Conservation (phyloP, 768 basidiomycete species). For the Brasilioporus rufonigricans region DNA sequence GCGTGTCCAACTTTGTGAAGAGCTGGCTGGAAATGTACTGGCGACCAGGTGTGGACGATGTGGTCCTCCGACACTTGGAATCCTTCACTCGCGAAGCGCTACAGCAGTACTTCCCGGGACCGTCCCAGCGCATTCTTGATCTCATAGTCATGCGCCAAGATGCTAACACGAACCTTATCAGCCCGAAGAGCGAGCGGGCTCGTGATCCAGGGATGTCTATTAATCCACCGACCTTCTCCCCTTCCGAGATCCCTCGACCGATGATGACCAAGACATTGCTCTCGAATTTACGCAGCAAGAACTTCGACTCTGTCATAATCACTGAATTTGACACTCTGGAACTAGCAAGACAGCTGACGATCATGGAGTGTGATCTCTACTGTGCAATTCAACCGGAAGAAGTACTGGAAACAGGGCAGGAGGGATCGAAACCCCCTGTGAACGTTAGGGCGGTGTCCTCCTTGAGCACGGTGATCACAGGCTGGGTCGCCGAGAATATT, state of each 20-base stretch:
- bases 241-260: conserved; percentile 80
- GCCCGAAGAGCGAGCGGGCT: conserved; percentile 59
- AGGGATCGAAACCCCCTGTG: conserved; percentile 56
- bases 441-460: conserved; percentile 84
- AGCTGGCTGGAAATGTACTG: conserved; percentile 92
- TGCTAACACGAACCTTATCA: conserved; percentile 45
- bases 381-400: conserved; percentile 86
- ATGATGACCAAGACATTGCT: conserved; percentile 80
- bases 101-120: conserved; percentile 59
- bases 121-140: conserved; percentile 72
- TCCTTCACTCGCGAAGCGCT: conserved; percentile 64
- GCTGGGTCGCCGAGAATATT: conserved; percentile 95
- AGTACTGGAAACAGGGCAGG: conserved; percentile 79
- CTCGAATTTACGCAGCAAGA: conserved; percentile 60
- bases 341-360: conserved; percentile 88
- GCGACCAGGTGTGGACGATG: conserved; percentile 72
- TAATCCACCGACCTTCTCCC: conserved; percentile 51
- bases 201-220: conserved; percentile 76
- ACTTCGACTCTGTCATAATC: conserved; percentile 59
- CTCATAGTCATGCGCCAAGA: conserved; percentile 56
- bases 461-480: conserved; percentile 89
- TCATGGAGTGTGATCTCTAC: conserved; percentile 90
- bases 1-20: conserved; percentile 92
- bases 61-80: conserved; percentile 53
- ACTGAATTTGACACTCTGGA: conserved; percentile 95